Percentiles rank a stretch among this genome's conserved stretches.
Conservation (phyloP, 1,284 basidiomycete species). For the Quambalaria eucalypti region DNA sequence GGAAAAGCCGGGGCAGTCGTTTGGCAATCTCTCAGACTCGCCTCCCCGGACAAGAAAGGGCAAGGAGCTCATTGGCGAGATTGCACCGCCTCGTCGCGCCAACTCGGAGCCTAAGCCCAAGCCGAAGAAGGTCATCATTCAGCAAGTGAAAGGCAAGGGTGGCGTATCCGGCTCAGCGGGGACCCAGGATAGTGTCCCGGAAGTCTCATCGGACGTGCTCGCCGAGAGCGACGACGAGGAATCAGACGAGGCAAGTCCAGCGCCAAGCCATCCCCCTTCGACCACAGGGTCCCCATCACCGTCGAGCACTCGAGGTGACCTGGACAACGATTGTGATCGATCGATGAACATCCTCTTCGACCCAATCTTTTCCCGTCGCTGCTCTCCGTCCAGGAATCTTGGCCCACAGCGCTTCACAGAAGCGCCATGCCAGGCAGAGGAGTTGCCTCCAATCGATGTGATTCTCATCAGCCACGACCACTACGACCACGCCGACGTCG, state of each 20-base stretch:
- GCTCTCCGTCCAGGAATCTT: constrained; percentile 34
- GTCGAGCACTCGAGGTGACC: background rate
- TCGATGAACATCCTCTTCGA: constrained; percentile 36
- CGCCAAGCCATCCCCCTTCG: too few species aligned
- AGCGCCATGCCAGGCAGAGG: constrained; percentile 25
- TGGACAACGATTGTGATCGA: constrained; percentile 5
- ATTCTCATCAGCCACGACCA: constrained; percentile 44
- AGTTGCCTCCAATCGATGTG: constrained; percentile 34
- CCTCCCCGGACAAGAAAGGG: background rate
- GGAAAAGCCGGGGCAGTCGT: background rate
- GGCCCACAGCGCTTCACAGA: constrained; percentile 31
- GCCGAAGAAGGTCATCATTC: background rate
- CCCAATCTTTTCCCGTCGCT: constrained; percentile 41
- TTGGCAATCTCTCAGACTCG: background rate
- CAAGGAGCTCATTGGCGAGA: background rate
- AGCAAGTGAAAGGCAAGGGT: background rate
- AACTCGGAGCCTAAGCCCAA: background rate
- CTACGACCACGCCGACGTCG: constrained; percentile 40
- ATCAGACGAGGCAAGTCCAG: background rate
- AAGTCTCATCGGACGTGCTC: background rate
- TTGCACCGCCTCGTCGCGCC: background rate
- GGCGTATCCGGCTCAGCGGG: background rate
- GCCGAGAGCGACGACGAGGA: background rate
- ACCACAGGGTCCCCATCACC: background rate
- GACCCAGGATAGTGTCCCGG: background rate